Conservation (phyloP, 208 protist species). For the Trypanosoma platydactyli region DNA sequence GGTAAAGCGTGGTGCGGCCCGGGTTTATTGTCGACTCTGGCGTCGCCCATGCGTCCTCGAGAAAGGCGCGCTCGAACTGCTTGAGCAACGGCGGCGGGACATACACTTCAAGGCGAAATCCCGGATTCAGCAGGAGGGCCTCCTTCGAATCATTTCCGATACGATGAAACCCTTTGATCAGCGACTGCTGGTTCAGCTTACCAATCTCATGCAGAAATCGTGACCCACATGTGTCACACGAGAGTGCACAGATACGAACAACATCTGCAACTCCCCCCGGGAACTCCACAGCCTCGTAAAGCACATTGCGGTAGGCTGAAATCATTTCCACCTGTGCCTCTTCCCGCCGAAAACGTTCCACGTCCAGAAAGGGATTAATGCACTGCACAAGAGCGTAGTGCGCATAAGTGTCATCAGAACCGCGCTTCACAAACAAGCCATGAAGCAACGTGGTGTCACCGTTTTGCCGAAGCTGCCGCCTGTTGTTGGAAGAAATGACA, state of each 20-base stretch:
- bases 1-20: slow-evolving; percentile 73
- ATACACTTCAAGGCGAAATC: slow-evolving; percentile 76
- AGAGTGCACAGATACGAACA: slow-evolving; percentile 73
- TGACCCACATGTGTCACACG: slow-evolving; percentile 44
- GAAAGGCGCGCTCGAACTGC: slow-evolving; percentile 69
- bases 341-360: slow-evolving; percentile 64
- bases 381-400: slow-evolving; percentile 37
- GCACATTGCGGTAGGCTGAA: slow-evolving; percentile 80
- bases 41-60: slow-evolving; percentile 78
- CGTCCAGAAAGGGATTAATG: slow-evolving; percentile 70
- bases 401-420: background rate
- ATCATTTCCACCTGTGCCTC: slow-evolving; percentile 92
- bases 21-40: slow-evolving; percentile 65
- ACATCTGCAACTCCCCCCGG: slow-evolving; percentile 40
- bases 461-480: slow-evolving; percentile 59
- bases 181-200: slow-evolving; percentile 81
- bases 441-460: slow-evolving; percentile 63
- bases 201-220: slow-evolving; percentile 67
- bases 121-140: slow-evolving; percentile 50
- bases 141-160: slow-evolving; percentile 78
- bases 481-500: slow-evolving; percentile 31
- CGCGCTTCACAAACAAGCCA: slow-evolving; percentile 5
- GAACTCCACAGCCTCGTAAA: slow-evolving; percentile 79
- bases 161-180: slow-evolving; percentile 89
- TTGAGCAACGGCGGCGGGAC: slow-evolving; percentile 58